Conservation (phyloP, 495 filamentous ascomycete species). For the Aspergillus baeticus region DNA sequence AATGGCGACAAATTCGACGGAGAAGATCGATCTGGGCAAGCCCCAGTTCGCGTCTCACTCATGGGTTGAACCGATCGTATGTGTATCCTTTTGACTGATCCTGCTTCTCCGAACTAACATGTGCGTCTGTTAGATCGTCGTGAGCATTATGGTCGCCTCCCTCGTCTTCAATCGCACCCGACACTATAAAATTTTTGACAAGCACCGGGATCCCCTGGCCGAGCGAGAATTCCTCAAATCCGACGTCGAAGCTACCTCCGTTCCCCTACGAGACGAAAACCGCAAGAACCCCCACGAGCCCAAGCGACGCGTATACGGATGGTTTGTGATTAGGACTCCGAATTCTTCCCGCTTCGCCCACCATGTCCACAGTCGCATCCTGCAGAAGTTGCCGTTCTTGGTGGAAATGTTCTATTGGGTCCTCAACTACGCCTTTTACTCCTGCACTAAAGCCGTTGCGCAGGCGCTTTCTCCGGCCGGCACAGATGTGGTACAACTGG, state of each 20-base stretch:
- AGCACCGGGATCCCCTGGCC: conserved; percentile 19
- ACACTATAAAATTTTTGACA: conserved; percentile 45
- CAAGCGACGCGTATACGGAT: conserved; percentile 40
- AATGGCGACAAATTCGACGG: conserved; percentile 3
- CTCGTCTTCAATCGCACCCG: conserved; percentile 55
- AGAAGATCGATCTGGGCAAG: conserved; percentile 26
- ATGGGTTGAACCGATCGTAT: conserved; percentile 62
- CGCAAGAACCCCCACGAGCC: conserved; percentile 38
- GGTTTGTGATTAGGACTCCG: conserved; percentile 49
- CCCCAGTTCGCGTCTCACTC: conserved; percentile 34
- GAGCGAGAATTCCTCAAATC: conserved; percentile 23
- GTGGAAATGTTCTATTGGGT: conserved; percentile 72
- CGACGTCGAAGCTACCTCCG: conserved; percentile 37
- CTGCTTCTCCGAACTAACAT: background rate
- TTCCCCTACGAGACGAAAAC: conserved; percentile 38
- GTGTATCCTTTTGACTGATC: conserved; percentile 14
- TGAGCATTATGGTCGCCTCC: conserved; percentile 55
- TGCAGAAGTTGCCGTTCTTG: conserved; percentile 51
- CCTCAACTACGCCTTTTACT: conserved; percentile 66
- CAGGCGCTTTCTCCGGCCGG: conserved; percentile 35
- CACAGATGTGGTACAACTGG: conserved; percentile 63
- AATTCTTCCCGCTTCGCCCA: conserved; percentile 58
- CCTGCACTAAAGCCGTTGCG: conserved; percentile 57
- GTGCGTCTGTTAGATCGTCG: conserved; percentile 47
- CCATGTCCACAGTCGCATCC: conserved; percentile 54